Conservation (phyloP, 306 rosid species). For the Trifolium dubium region DNA sequence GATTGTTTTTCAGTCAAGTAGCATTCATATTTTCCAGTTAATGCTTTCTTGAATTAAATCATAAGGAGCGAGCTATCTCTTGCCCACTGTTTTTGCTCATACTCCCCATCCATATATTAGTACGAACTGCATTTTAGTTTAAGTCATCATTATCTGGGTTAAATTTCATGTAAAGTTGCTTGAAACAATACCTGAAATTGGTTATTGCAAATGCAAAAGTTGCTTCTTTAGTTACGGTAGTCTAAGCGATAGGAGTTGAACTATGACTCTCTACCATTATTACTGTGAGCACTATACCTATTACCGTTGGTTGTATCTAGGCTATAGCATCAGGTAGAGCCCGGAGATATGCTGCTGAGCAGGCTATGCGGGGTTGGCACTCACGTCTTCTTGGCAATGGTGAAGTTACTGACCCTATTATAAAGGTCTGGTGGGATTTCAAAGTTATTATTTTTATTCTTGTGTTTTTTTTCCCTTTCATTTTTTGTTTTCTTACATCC, state of each 20-base stretch:
- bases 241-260: slow-evolving; percentile 26
- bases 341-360: slow-evolving; percentile 96
- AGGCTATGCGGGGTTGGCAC: slow-evolving; percentile 99
- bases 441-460: slow-evolving; percentile 37
- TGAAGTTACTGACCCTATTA: slow-evolving; percentile 95
- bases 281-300: slow-evolving; percentile 1
- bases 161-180: slow-evolving; percentile 23
- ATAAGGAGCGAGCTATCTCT: not conserved
- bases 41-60: slow-evolving; percentile 9
- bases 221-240: slow-evolving; percentile 11
- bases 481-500: slow-evolving; percentile 17
- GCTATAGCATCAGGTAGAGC: slow-evolving; percentile 91
- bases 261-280: slow-evolving; percentile 3
- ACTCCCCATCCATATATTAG: not conserved
- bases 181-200: slow-evolving; percentile 29
- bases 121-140: slow-evolving; percentile 23
- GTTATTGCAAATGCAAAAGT: slow-evolving; percentile 18
- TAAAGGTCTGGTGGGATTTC: slow-evolving; percentile 67
- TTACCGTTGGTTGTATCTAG: slow-evolving; percentile 50
- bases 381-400: slow-evolving; percentile 95
- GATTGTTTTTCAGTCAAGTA: slow-evolving; percentile 1
- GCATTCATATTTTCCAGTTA: slow-evolving; percentile 8
- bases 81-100: not conserved
- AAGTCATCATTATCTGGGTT: slow-evolving; percentile 21
- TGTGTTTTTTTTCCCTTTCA: not conserved